phyloP scores from a whole-genome alignment of 192 early-diverging fungal species.

The Backusella liffmaniae region DNA sequence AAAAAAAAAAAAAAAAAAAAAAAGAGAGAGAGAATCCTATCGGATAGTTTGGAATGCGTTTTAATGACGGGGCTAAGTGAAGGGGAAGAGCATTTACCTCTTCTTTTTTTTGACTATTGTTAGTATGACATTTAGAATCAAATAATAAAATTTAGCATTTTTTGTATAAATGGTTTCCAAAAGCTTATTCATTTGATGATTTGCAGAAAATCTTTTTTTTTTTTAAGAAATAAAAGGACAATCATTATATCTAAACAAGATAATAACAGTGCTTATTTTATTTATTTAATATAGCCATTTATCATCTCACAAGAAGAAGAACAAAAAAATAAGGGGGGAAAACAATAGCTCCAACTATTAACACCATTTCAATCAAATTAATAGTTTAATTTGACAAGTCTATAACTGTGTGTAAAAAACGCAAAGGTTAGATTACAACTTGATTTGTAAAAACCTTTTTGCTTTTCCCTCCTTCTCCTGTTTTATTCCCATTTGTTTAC shows the following conservation, averaged over 20 bases:
- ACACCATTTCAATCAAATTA: not conserved
- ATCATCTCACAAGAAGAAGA: not conserved
- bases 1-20: no score
- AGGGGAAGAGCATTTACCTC: not conserved
- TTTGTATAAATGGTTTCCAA: not conserved
- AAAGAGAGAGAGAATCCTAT: no score
- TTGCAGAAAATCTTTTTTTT: not conserved
- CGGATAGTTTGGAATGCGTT: no score
- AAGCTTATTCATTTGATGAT: not conserved
- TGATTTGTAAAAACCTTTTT: not conserved
- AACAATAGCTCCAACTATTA: not conserved
- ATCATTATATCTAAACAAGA: not conserved
- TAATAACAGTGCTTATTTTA: not conserved
- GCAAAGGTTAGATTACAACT: not conserved
- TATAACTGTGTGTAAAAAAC: not conserved
- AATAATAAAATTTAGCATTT: not conserved
- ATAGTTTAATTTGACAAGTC: conserved; percentile 8
- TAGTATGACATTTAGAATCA: not conserved
- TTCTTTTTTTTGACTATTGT: not conserved
- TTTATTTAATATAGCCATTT: not conserved
- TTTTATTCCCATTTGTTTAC: not conserved
- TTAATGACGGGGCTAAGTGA: not conserved
- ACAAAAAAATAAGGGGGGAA: not conserved
- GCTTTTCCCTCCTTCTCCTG: not conserved
- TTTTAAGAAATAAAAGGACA: not conserved